phyloP scores from a whole-genome alignment of 495 filamentous ascomycete species.

The Rhypophila decipiens region DNA sequence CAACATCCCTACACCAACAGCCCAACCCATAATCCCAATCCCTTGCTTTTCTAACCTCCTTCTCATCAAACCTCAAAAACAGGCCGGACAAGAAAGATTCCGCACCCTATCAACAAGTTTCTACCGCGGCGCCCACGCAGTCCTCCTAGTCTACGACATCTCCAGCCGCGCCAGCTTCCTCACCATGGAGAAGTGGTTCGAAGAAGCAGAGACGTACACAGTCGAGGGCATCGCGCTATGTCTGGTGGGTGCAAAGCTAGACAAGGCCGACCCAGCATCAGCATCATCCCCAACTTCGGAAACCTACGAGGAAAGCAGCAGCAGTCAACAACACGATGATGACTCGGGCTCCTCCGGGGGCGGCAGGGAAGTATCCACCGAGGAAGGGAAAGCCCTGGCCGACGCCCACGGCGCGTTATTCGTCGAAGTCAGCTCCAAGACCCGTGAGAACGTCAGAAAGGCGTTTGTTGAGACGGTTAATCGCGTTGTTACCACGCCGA shows the following conservation, averaged over 20 bases:
- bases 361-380: slow-evolving; percentile 40
- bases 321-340: too few species aligned
- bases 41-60: background rate
- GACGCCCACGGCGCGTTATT: slow-evolving; percentile 42
- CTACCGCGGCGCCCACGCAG: slow-evolving; percentile 55
- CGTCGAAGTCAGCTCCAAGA: slow-evolving; percentile 53
- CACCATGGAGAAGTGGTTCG: slow-evolving; percentile 53
- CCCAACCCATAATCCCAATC: background rate
- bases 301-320: too few species aligned
- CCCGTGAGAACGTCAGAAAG: slow-evolving; percentile 44
- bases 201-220: slow-evolving; percentile 50
- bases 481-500: slow-evolving; percentile 41
- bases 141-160: slow-evolving; percentile 56
- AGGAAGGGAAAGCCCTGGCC: slow-evolving; percentile 47
- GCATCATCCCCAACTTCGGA: too few species aligned
- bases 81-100: slow-evolving; percentile 53
- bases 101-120: slow-evolving; percentile 55
- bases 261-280: slow-evolving; percentile 42
- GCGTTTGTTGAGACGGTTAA: slow-evolving; percentile 53
- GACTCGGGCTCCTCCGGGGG: too few species aligned
- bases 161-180: slow-evolving; percentile 48
- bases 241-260: slow-evolving; percentile 51
- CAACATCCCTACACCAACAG: too few species aligned
- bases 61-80: background rate
- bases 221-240: slow-evolving; percentile 46